Evolutionary conservation across 169 alveolate genomes (phyloP), one percentile per base, ranked within the genome.

Genomic region (Plasmodium malariae): DNA sequence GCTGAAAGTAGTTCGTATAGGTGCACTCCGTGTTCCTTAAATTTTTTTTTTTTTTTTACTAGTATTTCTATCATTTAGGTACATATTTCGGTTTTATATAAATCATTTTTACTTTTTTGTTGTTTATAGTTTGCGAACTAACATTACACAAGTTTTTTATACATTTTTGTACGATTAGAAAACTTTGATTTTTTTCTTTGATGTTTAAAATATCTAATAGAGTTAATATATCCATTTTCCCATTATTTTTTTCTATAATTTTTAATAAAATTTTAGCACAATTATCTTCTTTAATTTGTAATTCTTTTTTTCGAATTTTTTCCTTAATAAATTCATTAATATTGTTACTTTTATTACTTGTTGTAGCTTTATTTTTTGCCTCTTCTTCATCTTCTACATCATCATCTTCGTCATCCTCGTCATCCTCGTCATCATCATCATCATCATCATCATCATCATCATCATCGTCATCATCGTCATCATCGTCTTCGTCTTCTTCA

Each of bases 141-240:
- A 86, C 59, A 37, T 24, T 86, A 65, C 92, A 86, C 14, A 86
- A 21, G 28, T 68, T 71, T 57, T 86, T 86, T 24, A 86, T 86
- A 26, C n/a, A 57, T 72, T 86, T 86, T 51, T 86, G 92, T 24
- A 86, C 67, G 34, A 86, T 36, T 19, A 86, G 30, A 45, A 86
- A 86, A 34, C 30, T 86, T 24, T 86, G 87, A 63, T 86, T 86
- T 86, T 86, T 86, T 69, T 86, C 92, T 59, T 71, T 86, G n/a
- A 86, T 86, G 34, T 86, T 86, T 55, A 86, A 86, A 45, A 71
- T 63, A 57, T 86, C 87, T 49, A 86, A 45, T 14, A 86, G 32
- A 2, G 76, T 54, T 43, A 71, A 40, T 32, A 86, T 86, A 26
- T 86, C 60, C 92, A 86, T 86, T 70, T 70, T 86, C 4, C 92